These are phyloP conservation scores for Ziziphus jujuba DNA, from an alignment of 306 rosid species.

Conservation along the genomic window DNA sequence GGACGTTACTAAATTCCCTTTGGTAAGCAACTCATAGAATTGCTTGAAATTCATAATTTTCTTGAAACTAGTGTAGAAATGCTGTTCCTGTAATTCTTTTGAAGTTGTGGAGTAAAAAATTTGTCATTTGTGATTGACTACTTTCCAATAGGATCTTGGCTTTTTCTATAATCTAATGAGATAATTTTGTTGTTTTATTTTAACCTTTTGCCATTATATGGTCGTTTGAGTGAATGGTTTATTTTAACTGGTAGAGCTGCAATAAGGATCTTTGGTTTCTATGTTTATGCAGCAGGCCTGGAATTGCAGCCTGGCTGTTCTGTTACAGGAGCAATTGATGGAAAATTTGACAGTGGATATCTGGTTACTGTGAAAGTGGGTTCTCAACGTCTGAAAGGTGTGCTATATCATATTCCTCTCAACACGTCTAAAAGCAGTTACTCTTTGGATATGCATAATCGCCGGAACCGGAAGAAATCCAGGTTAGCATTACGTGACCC, in stretches of 20 bases:
- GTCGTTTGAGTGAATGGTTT: too few species aligned
- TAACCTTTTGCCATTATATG: too few species aligned
- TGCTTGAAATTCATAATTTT: too few species aligned
- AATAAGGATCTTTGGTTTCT: slow-evolving; percentile 19
- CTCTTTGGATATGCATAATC: slow-evolving; percentile 30
- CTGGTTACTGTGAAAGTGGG: slow-evolving; percentile 57
- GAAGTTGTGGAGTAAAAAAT: too few species aligned
- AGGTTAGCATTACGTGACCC: slow-evolving; percentile 59
- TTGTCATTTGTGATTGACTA: not conserved
- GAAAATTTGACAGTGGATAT: slow-evolving; percentile 73
- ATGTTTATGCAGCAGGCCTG: slow-evolving; percentile 41
- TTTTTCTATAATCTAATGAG: not conserved
- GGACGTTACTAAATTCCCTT: too few species aligned
- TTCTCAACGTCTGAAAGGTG: slow-evolving; percentile 59
- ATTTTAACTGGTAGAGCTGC: not conserved
- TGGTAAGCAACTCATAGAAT: too few species aligned
- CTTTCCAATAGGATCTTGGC: not conserved
- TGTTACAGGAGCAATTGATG: slow-evolving; percentile 63
- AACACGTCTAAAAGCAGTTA: slow-evolving; percentile 32
- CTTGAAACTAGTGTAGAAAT: too few species aligned
- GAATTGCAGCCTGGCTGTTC: slow-evolving; percentile 43
- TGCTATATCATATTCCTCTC: slow-evolving; percentile 63
- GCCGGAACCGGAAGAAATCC: slow-evolving; percentile 50
- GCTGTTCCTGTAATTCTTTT: too few species aligned
- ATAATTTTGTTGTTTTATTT: not conserved